Base-by-base conservation (phyloP, 495 filamentous ascomycete genomes). In the Copromyces sp. region DNA sequence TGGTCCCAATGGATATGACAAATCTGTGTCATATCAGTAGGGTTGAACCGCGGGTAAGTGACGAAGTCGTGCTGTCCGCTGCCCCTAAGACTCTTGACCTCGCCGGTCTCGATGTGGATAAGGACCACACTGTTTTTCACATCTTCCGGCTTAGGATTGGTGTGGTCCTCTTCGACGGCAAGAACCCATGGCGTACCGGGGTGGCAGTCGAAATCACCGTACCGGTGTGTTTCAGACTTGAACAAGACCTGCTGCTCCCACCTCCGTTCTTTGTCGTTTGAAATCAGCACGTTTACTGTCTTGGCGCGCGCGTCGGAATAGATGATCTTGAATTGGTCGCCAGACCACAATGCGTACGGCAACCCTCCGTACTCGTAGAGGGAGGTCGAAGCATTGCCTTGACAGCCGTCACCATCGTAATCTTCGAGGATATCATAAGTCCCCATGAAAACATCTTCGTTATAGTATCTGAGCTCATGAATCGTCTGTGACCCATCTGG, bases 1-100 rank as follows among this genome's bases (percentile, higher is more conserved):
- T 87, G 84, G 42, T 82, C 75, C 84, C 85, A 87, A 71, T 87
- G 80, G 61, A 84, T 80, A 84, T 85, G 87, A 12, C 78, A 83
- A 16, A 87, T 74, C 71, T 78, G 77, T 29, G 75, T 78, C 1
- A 84, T 84, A 45, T 84, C 79, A 20, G 45, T 53, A 9, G 79
- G 80, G 69, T 81, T 82, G 72, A 87, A 86, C 68, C 82, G 83
- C 6, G 85, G 84, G 71, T 83, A 81, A 3, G 78, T 78, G 72
- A 86, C 86, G 74, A 87, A 88, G 71, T 88, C 84, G 8, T 83
- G 83, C 0, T 83, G 85, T 11, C 75, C 47, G 12, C 73, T 71
- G 16, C 84, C 45, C 35, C 75, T 65, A 53, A 53, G 45, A 20
- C 9, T 9, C 12, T 73, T 71, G 37, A 77, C 71, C 70, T 76